A percentile compares a stretch with the other conserved stretches of the same genome.
phyloP scores from a whole-genome alignment of 805 yeast species.

The Zygoascus ofunaensis region DNA sequence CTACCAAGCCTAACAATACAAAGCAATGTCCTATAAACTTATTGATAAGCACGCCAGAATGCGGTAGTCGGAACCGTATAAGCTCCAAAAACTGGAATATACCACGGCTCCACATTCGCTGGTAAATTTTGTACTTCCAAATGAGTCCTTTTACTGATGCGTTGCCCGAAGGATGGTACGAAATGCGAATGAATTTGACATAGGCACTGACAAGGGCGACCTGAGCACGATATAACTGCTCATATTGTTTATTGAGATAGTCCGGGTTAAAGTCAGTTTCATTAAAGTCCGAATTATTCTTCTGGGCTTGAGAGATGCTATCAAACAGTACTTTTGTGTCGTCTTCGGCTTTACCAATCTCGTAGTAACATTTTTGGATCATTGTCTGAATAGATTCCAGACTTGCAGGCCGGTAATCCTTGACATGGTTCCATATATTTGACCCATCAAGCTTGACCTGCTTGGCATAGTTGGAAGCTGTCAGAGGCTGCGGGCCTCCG shows the following conservation, averaged over 20 bases:
- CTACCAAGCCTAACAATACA: constrained; percentile 16
- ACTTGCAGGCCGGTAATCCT: not conserved
- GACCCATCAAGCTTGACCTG: not conserved
- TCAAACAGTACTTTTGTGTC: constrained; percentile 6
- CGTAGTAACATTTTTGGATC: constrained; percentile 15
- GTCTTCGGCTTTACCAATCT: constrained; percentile 16
- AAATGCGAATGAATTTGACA: constrained; percentile 19
- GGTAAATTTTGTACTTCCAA: constrained; percentile 18
- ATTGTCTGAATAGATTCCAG: not conserved
- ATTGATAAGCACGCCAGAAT: constrained; percentile 13
- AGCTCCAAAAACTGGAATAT: constrained; percentile 20
- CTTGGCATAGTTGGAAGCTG: not conserved
- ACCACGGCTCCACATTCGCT: constrained; percentile 21
- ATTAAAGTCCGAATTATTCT: not conserved
- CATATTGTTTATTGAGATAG: not conserved
- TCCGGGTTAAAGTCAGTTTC: not conserved
- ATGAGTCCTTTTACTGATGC: constrained; percentile 14
- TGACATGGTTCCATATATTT: not conserved
- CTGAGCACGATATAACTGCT: not conserved
- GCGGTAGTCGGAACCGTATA: constrained; percentile 12
- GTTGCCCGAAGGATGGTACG: constrained; percentile 18
- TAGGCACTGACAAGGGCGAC: constrained; percentile 5
- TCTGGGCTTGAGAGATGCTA: not conserved
- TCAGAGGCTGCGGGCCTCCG: not conserved
- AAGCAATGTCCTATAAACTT: constrained; percentile 18